These are phyloP conservation scores for Alternaria ethzedia DNA, from an alignment of 2,329 filamentous ascomycete genomes.

Conservation along the genomic window DNA sequence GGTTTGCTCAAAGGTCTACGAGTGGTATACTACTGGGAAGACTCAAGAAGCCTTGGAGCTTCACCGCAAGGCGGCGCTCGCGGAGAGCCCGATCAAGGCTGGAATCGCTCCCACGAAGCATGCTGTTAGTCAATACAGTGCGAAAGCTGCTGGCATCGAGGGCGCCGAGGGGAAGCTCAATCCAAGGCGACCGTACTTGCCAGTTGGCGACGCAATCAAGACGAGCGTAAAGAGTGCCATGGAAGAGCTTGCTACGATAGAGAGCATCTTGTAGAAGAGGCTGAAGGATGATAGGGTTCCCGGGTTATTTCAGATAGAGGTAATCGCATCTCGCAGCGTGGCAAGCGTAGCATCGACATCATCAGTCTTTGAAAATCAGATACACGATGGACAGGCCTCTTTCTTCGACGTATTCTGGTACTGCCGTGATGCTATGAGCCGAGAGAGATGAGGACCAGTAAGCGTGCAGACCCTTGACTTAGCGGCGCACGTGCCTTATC, in stretches of 20 bases:
- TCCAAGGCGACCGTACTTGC: constrained; percentile 38
- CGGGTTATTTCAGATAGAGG: neutral
- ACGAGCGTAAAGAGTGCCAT: constrained; percentile 29
- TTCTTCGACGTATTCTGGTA: neutral
- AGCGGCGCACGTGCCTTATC: constrained; percentile 16
- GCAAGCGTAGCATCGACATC: neutral
- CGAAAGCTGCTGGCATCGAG: constrained; percentile 61
- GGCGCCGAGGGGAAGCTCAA: constrained; percentile 35
- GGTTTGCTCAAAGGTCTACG: constrained; percentile 64
- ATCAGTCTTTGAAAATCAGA: no score
- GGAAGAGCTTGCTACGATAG: constrained; percentile 34
- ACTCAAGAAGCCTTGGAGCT: constrained; percentile 64
- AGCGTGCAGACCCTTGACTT: constrained; percentile 6
- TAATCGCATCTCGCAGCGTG: neutral
- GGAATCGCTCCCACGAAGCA: constrained; percentile 74
- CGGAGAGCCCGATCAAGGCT: constrained; percentile 69
- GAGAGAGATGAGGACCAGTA: neutral
- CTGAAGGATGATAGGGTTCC: neutral
- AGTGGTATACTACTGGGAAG: constrained; percentile 65
- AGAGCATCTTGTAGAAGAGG: constrained; percentile 19
- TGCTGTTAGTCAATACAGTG: constrained; percentile 67
- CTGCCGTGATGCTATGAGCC: neutral
- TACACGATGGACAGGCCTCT: neutral
- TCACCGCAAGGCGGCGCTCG: constrained; percentile 67
- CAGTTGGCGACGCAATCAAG: constrained; percentile 34